A percentile compares a stretch with the other conserved stretches of the same genome.
These are phyloP conservation scores for Ogataea naganishii DNA, from an alignment of 805 yeast genomes.

Conservation along the genomic window DNA sequence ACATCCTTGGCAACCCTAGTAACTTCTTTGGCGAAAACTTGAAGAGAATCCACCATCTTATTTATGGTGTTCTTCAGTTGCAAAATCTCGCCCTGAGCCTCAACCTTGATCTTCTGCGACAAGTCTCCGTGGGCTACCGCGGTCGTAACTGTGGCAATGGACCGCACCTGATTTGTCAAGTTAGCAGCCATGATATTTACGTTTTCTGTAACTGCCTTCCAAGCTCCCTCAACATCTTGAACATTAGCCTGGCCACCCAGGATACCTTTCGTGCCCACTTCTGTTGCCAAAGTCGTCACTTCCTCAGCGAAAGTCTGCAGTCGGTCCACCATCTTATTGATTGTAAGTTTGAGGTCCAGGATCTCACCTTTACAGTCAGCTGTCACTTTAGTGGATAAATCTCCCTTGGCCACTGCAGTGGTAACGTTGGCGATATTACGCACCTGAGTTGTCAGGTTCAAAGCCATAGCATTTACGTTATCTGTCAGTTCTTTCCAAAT, in stretches of 20 bases:
- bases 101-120: conserved; percentile 78
- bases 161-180: conserved; percentile 79
- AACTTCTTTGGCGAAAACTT: conserved; percentile 81
- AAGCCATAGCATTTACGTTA: conserved; percentile 85
- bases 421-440: conserved; percentile 83
- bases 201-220: conserved; percentile 86
- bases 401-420: conserved; percentile 82
- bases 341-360: conserved; percentile 70
- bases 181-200: conserved; percentile 86
- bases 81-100: conserved; percentile 84
- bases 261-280: conserved; percentile 78
- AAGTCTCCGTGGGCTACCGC: conserved; percentile 90
- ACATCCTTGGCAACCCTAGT: conserved; percentile 88
- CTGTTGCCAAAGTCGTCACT: conserved; percentile 81
- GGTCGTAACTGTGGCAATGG: conserved; percentile 84
- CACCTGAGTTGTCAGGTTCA: conserved; percentile 80
- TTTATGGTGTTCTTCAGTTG: conserved; percentile 82
- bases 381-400: conserved; percentile 69
- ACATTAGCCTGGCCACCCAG: conserved; percentile 86
- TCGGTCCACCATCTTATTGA: conserved; percentile 85
- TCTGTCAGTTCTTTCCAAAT: conserved; percentile 85
- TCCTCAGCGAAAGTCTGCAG: conserved; percentile 74
- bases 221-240: conserved; percentile 78
- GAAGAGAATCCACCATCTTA: conserved; percentile 88
- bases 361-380: conserved; percentile 83